Conservation (phyloP, 352 stramenopile species). For the Sclerospora graminicola region DNA sequence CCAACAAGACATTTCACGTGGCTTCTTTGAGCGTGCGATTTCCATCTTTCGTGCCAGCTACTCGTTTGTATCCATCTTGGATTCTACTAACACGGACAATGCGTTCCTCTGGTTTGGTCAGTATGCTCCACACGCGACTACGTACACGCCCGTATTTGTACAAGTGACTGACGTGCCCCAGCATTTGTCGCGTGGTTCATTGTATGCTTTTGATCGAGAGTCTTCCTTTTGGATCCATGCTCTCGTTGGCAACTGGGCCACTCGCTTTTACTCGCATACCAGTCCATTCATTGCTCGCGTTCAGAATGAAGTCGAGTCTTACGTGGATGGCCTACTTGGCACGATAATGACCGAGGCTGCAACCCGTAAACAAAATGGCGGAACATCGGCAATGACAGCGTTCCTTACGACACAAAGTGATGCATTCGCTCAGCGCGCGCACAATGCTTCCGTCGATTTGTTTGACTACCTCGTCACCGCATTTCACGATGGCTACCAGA, state of each 20-base stretch:
- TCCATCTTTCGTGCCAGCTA: conserved; percentile 91
- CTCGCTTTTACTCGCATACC: conserved; percentile 62
- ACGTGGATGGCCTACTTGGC: conserved; percentile 23
- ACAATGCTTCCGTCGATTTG: conserved; percentile 40
- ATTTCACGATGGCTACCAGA: conserved; percentile 77
- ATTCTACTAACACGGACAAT: conserved; percentile 47
- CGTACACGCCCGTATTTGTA: conserved; percentile 87
- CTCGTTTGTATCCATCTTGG: conserved; percentile 68
- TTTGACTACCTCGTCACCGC: conserved; percentile 62
- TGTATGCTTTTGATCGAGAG: conserved; percentile 51
- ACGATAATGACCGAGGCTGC: conserved; percentile 30
- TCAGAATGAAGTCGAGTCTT: conserved; percentile 50
- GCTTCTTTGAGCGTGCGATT: conserved; percentile 87
- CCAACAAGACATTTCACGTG: conserved; percentile 31
- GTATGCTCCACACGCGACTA: conserved; percentile 81
- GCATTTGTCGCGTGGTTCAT: conserved; percentile 42
- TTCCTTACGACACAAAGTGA: conserved; percentile 54
- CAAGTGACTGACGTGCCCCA: conserved; percentile 33
- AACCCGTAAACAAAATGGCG: conserved; percentile 25
- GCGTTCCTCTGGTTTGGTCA: conserved; percentile 83
- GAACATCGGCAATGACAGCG: conserved; percentile 31
- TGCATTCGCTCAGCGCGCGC: conserved; percentile 38
- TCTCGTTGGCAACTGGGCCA: conserved; percentile 79
- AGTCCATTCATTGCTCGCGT: conserved; percentile 46
- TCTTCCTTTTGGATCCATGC: conserved; percentile 72